Conservation (phyloP, 1,139 yeast species). For the Geotrichum histeridarum region DNA sequence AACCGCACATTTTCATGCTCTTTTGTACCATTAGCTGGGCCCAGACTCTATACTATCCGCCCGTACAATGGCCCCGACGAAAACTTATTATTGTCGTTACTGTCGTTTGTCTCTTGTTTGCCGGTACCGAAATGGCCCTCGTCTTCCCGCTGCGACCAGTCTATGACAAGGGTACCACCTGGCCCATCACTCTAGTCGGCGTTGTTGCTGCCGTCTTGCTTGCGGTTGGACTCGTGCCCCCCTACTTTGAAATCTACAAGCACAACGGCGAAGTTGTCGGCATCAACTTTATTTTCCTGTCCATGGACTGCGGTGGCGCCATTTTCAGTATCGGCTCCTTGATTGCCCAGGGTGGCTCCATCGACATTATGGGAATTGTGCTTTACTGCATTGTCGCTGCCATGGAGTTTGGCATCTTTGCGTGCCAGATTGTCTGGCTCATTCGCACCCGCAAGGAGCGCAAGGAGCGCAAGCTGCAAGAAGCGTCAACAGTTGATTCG, state of each 20-base stretch:
- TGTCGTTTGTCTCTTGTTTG: slow-evolving; percentile 42
- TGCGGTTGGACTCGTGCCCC: slow-evolving; percentile 78
- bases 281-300: slow-evolving; percentile 72
- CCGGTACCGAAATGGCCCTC: slow-evolving; percentile 65
- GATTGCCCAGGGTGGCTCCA: slow-evolving; percentile 33
- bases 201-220: slow-evolving; percentile 69
- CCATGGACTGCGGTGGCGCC: slow-evolving; percentile 80
- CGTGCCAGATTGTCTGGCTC: slow-evolving; percentile 68
- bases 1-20: slow-evolving; percentile 77
- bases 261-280: slow-evolving; percentile 83
- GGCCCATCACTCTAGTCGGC: slow-evolving; percentile 82
- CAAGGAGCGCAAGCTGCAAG: slow-evolving; percentile 15
- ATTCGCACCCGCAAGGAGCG: slow-evolving; percentile 43
- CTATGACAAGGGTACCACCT: slow-evolving; percentile 48
- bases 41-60: slow-evolving; percentile 80
- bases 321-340: slow-evolving; percentile 61
- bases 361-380: slow-evolving; percentile 74
- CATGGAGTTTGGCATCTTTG: slow-evolving; percentile 71
- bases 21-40: slow-evolving; percentile 65
- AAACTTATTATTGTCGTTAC: slow-evolving; percentile 17
- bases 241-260: slow-evolving; percentile 77
- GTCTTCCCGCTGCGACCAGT: slow-evolving; percentile 66
- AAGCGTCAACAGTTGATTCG: neutral
- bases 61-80: slow-evolving; percentile 36
- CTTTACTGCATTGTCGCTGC: slow-evolving; percentile 67